Evolutionary conservation across 306 rosid species (phyloP).

Genomic region (Abrus pulchellus): DNA sequence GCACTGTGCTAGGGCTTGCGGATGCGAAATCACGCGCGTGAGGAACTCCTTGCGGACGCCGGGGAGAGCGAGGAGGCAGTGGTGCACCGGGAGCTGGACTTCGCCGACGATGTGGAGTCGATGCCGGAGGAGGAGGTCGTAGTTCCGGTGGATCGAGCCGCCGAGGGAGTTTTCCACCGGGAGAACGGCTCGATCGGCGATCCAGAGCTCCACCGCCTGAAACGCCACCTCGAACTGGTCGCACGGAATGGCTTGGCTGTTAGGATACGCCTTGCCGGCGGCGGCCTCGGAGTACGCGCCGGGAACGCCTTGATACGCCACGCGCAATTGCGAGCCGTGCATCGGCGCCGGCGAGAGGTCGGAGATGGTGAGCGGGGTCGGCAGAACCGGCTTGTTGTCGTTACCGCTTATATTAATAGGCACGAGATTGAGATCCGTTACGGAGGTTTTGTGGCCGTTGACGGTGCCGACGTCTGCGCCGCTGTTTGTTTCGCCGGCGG

Average conservation of each 20-base stretch:
- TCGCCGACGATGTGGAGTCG: slow-evolving; percentile 97
- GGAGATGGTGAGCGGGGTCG: slow-evolving; percentile 76
- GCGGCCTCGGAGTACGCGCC: slow-evolving; percentile 99
- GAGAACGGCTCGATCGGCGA: slow-evolving; percentile 92
- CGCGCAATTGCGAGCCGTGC: slow-evolving; percentile 93
- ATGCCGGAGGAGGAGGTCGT: slow-evolving; percentile 96
- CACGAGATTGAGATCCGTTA: slow-evolving; percentile 70
- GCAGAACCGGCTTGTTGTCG: slow-evolving; percentile 49
- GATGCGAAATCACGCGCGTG: slow-evolving; percentile 89
- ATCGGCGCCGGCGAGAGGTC: slow-evolving; percentile 93
- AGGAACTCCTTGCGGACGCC: slow-evolving; percentile 84
- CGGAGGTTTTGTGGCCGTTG: slow-evolving; percentile 71
- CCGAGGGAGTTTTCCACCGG: slow-evolving; percentile 96
- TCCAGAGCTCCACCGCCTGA: slow-evolving; percentile 97
- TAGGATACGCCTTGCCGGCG: slow-evolving; percentile 93
- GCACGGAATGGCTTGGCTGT: slow-evolving; percentile 93
- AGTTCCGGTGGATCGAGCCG: slow-evolving; percentile 93
- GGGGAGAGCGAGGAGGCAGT: slow-evolving; percentile 91
- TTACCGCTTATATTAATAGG: slow-evolving; percentile 48
- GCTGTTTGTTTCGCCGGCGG: slow-evolving; percentile 23
- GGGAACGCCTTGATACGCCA: slow-evolving; percentile 96
- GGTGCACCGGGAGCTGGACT: slow-evolving; percentile 91
- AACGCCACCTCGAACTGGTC: slow-evolving; percentile 98
- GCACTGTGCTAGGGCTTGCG: slow-evolving; percentile 95
- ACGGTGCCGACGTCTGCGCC: slow-evolving; percentile 54